Evolutionary conservation across 2,329 filamentous ascomycete genomes (phyloP).

Genomic region (Chaetomium sp.): DNA sequence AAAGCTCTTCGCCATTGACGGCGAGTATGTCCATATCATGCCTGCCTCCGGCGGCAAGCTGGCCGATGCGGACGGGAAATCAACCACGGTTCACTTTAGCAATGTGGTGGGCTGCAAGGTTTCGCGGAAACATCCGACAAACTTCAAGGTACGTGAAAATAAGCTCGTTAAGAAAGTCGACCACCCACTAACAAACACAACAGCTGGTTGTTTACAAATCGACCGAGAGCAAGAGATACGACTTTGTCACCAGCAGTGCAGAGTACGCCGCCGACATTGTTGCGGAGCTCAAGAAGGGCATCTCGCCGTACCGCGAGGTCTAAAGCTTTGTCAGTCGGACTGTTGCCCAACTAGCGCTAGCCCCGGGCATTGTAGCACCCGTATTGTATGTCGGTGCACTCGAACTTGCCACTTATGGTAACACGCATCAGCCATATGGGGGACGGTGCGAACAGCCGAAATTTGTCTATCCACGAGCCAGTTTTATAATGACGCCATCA

Average conservation of each 20-base stretch:
- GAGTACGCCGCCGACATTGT: constrained; percentile 80
- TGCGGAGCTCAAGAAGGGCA: constrained; percentile 73
- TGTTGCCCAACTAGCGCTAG: not conserved
- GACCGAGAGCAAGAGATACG: constrained; percentile 77
- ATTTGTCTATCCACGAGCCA: not conserved
- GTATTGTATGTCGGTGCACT: not conserved
- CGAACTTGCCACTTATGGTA: not conserved
- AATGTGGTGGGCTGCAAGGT: constrained; percentile 83
- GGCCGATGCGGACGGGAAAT: constrained; percentile 67
- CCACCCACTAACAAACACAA: not conserved
- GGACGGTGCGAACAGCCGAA: not conserved
- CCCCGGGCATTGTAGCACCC: not conserved
- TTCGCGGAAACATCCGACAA: constrained; percentile 75
- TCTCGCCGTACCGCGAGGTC: constrained; percentile 64
- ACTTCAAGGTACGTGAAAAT: constrained; percentile 66
- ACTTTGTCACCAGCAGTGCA: constrained; percentile 75
- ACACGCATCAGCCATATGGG: not conserved
- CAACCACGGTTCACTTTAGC: constrained; percentile 79
- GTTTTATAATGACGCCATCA: constrained; percentile 11
- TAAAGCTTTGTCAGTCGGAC: constrained; percentile 27
- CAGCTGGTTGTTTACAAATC: constrained; percentile 73
- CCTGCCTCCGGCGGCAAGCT: constrained; percentile 68
- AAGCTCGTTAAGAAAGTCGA: not conserved
- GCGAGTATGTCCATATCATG: constrained; percentile 86
- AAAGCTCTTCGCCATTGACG: constrained; percentile 76